Evolutionary conservation across 306 rosid genomes (phyloP).

Genomic region (Cicer arietinum): DNA sequence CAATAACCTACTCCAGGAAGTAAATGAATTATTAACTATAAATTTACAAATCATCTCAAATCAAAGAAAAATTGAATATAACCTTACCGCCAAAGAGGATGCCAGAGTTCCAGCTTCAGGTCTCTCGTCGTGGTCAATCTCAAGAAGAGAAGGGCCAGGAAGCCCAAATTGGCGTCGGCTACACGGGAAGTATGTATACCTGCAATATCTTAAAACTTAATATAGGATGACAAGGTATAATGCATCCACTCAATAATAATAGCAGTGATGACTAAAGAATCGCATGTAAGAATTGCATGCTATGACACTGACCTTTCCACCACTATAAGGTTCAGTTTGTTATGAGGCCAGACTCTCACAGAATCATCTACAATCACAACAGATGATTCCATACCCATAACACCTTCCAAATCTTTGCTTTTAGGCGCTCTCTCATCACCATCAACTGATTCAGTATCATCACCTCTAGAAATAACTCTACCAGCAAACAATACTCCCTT

Average conservation of each 20-base stretch:
- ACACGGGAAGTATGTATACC: slow-evolving; percentile 95
- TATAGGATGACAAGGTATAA: slow-evolving; percentile 27
- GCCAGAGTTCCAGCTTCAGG: slow-evolving; percentile 94
- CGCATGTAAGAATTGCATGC: slow-evolving; percentile 8
- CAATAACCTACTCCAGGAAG: slow-evolving; percentile 70
- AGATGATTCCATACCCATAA: slow-evolving; percentile 96
- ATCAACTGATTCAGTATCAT: slow-evolving; percentile 77
- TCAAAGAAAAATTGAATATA: slow-evolving; percentile 10
- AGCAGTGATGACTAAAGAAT: slow-evolving; percentile 9
- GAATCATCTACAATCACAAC: slow-evolving; percentile 97
- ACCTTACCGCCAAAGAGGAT: slow-evolving; percentile 80
- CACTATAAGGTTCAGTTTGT: slow-evolving; percentile 93
- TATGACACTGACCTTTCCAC: slow-evolving; percentile 79
- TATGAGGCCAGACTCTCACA: slow-evolving; percentile 99
- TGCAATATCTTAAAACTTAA: slow-evolving; percentile 51
- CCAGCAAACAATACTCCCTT: slow-evolving; percentile 83
- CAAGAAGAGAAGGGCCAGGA: slow-evolving; percentile 93
- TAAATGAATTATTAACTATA: slow-evolving; percentile 41
- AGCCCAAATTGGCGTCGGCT: slow-evolving; percentile 99
- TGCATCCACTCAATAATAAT: slow-evolving; percentile 37
- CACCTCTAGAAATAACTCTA: slow-evolving; percentile 95
- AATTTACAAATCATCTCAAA: slow-evolving; percentile 25
- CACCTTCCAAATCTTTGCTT: slow-evolving; percentile 98
- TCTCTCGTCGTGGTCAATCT: slow-evolving; percentile 94
- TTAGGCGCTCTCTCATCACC: slow-evolving; percentile 90